These are phyloP conservation scores for Pythium vanterpoolii DNA, from an alignment of 352 stramenopile species.

Conservation along the genomic window DNA sequence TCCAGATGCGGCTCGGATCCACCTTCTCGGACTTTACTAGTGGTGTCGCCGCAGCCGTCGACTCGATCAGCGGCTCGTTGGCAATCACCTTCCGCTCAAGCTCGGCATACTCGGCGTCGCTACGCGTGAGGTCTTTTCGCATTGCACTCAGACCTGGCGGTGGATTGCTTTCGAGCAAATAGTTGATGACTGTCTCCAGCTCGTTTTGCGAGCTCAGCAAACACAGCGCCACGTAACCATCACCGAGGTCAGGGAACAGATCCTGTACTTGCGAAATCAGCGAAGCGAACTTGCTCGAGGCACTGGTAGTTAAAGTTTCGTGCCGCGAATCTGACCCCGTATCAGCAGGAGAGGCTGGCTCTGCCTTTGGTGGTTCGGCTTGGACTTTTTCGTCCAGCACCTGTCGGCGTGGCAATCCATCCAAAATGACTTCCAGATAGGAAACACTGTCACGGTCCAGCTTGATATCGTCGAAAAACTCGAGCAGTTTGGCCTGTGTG, in stretches of 20 bases:
- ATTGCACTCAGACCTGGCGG: slow-evolving; percentile 16
- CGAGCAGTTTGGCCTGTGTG: slow-evolving; percentile 49
- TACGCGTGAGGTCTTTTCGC: slow-evolving; percentile 11
- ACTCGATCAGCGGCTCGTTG: neutral
- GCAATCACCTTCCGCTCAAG: slow-evolving; percentile 17
- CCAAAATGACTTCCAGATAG: slow-evolving; percentile 73
- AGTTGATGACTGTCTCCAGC: slow-evolving; percentile 38
- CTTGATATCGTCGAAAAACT: slow-evolving; percentile 48
- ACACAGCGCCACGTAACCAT: slow-evolving; percentile 36
- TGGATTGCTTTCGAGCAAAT: slow-evolving; percentile 32
- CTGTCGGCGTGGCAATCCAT: slow-evolving; percentile 49
- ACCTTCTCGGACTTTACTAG: slow-evolving; percentile 23
- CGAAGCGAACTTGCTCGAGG: neutral
- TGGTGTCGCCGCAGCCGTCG: neutral
- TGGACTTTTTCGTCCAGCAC: slow-evolving; percentile 8
- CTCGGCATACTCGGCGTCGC: slow-evolving; percentile 17
- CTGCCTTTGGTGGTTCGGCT: neutral
- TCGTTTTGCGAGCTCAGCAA: slow-evolving; percentile 26
- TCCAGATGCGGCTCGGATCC: slow-evolving; percentile 31
- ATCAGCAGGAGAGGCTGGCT: neutral
- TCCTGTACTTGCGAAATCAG: slow-evolving; percentile 33
- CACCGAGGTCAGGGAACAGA: slow-evolving; percentile 37
- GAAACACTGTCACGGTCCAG: slow-evolving; percentile 57
- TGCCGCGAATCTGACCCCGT: neutral
- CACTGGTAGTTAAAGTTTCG: neutral